Conservation (phyloP, 108 stramenopile genomes). For the Epithemia pelagica region DNA sequence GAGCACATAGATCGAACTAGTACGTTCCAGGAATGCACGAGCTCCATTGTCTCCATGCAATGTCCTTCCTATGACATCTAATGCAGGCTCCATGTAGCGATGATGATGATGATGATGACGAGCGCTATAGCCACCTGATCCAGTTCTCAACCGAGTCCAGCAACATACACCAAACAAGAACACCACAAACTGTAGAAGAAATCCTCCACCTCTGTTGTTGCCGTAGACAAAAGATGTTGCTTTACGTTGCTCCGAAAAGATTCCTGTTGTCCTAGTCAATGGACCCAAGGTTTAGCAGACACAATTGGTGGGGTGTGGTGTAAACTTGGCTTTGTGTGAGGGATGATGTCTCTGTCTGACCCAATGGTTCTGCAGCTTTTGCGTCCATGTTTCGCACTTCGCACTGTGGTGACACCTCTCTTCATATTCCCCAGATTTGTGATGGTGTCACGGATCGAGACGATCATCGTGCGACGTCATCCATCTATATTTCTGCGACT, state of each 20-base stretch:
- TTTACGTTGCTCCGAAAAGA: too few relatives aligned
- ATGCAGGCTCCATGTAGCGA: conserved; percentile 32
- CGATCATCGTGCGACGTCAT: conserved; percentile 1
- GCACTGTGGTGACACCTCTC: background rate
- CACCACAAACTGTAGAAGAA: too few relatives aligned
- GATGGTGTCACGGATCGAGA: background rate
- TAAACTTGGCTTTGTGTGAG: too few relatives aligned
- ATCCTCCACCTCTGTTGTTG: too few relatives aligned
- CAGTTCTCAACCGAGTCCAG: background rate
- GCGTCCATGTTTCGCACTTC: background rate
- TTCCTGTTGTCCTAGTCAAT: too few relatives aligned
- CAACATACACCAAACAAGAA: too few relatives aligned
- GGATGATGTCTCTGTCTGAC: too few relatives aligned
- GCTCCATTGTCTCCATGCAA: conserved; percentile 58
- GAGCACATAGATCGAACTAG: conserved; percentile 61
- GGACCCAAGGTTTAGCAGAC: too few relatives aligned
- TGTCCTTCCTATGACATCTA: conserved; percentile 52
- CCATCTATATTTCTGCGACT: background rate
- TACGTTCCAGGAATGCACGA: conserved; percentile 61
- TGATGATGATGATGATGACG: too few relatives aligned
- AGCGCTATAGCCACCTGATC: background rate
- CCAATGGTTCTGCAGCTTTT: too few relatives aligned
- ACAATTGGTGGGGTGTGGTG: too few relatives aligned
- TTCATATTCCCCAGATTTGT: background rate
- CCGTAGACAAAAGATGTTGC: too few relatives aligned